Percentiles rank a stretch among this genome's conserved stretches.
These are phyloP conservation scores for Eimeria praecox DNA, from an alignment of 169 alveolate genomes.

Conservation along the genomic window DNA sequence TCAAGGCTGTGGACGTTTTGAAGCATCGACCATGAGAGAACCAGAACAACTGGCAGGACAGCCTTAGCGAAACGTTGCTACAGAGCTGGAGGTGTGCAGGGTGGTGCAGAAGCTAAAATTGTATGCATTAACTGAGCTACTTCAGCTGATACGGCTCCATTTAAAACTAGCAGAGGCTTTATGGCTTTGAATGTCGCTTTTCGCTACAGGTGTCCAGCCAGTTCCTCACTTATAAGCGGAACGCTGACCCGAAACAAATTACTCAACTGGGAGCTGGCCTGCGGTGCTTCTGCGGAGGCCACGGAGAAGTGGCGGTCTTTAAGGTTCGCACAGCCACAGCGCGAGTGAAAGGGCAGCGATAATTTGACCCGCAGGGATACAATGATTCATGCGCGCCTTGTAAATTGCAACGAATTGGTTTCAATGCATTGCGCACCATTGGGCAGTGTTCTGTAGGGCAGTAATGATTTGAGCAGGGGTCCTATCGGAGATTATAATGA, in stretches of 20 bases:
- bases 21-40: background rate
- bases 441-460: background rate
- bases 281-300: background rate
- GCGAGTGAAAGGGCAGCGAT: background rate
- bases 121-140: background rate
- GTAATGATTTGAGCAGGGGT: background rate
- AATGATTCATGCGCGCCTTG: background rate
- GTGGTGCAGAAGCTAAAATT: background rate
- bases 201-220: background rate
- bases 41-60: background rate
- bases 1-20: background rate
- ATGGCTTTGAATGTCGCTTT: background rate
- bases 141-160: background rate
- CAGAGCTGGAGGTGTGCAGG: background rate
- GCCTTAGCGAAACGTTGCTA: background rate
- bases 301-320: background rate
- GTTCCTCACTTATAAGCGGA: background rate
- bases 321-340: background rate
- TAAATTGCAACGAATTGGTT: background rate
- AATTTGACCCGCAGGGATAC: background rate
- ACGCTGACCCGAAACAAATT: background rate
- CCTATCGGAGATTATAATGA: background rate
- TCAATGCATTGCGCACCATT: background rate
- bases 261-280: background rate
- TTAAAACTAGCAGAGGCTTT: background rate